Base-by-base conservation (phyloP, 306 rosid species). In the Astragalus glycyphyllos region DNA sequence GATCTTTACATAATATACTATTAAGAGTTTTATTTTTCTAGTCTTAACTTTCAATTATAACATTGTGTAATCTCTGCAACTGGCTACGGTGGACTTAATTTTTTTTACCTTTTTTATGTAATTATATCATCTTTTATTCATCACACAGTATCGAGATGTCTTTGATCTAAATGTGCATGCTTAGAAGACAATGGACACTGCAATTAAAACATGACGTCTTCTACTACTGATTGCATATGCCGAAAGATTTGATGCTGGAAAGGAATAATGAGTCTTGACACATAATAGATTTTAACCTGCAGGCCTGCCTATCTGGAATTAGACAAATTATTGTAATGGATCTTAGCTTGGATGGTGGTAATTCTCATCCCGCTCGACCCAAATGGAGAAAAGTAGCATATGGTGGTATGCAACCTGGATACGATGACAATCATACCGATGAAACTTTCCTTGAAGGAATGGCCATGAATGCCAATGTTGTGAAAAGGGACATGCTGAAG, bases 321-420 rank as follows among this genome's bases (percentile, higher is more conserved):
- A 50, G 31, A 32, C 1, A 54, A 32, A 48, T 31, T 41, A 7
- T 64, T 79, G 55, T 37, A 75, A 88, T 86, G 87, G 81, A 78
- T 83, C 35, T 12, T 64, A 46, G 38, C 42, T 53, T 58, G 32
- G 55, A 40, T 35, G 83, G 67, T 40, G 79, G 67, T 34, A 68
- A 55, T 76, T 82, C 77, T 6, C 75, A 83, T 20, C 72, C 79
- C 2, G 71, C 80, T 49, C 81, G 12, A 29, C 65, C 83, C 44
- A 88, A 71, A 80, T 93, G 98, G 97, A 83, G 88, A 82, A 93
- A 93, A 83, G 92, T 93, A 53, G 96, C 96, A 13, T 93, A 90
- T 45, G 98, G 98, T 32, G 97, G 98, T 60, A 93, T 90, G 98
- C 98, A 93, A 65, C 86, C 86, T 45, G 98, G 98, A 44, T 93